Conservation (phyloP, 2,329 filamentous ascomycete species). For the Fusarium armeniacum region DNA sequence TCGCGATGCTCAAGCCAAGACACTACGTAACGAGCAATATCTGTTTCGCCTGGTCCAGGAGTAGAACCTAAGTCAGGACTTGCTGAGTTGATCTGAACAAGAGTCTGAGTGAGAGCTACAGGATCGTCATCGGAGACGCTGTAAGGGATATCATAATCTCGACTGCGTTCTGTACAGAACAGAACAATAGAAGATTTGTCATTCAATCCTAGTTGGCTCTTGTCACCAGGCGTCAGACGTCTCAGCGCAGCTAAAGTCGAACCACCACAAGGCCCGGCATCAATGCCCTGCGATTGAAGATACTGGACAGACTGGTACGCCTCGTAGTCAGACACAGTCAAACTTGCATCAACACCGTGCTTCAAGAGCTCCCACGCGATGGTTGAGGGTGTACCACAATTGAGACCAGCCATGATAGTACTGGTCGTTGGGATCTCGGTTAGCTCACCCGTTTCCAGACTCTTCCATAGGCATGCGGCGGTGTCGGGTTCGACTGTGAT, state of each 20-base stretch:
- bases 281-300: conserved; percentile 62
- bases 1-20: conserved; percentile 66
- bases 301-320: conserved; percentile 70
- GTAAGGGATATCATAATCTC: conserved; percentile 64
- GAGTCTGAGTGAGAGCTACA: conserved; percentile 58
- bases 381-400: conserved; percentile 77
- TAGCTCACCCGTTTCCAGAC: conserved; percentile 63
- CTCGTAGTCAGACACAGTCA: conserved; percentile 73
- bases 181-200: conserved; percentile 72
- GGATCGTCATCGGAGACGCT: conserved; percentile 60
- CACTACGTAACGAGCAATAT: conserved; percentile 61
- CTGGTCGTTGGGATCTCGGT: conserved; percentile 66
- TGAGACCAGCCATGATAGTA: conserved; percentile 81
- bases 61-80: conserved; percentile 59
- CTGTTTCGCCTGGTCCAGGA: conserved; percentile 61
- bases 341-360: conserved; percentile 70
- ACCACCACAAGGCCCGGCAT: conserved; percentile 74
- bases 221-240: conserved; percentile 58
- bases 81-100: conserved; percentile 65
- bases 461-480: conserved; percentile 70
- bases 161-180: conserved; percentile 71
- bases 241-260: conserved; percentile 70
- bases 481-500: conserved; percentile 78
- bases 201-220: conserved; percentile 55
- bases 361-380: conserved; percentile 74